Percentiles rank a stretch among this genome's conserved stretches.
Evolutionary conservation across 2,329 filamentous ascomycete genomes (phyloP).

Genomic region (Samsoniella hepiali): DNA sequence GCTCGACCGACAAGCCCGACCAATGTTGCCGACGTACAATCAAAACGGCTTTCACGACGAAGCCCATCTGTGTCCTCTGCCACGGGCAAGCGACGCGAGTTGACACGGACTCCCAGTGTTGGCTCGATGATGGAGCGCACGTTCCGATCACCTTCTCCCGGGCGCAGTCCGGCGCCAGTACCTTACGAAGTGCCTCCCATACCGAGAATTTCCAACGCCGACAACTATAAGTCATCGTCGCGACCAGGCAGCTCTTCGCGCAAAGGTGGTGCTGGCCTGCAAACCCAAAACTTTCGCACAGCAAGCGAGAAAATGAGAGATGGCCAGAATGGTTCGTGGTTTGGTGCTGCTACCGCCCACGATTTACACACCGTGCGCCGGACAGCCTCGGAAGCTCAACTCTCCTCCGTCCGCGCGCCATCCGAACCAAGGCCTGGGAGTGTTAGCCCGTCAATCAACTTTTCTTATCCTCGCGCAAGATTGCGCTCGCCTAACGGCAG

Average conservation of each 20-base stretch:
- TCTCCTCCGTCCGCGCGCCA: conserved; percentile 26
- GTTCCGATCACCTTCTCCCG: conserved; percentile 72
- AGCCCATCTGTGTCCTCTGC: conserved; percentile 69
- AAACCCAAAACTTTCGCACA: conserved; percentile 48
- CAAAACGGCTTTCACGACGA: conserved; percentile 77
- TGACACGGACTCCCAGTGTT: conserved; percentile 66
- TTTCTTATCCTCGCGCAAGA: conserved; percentile 53
- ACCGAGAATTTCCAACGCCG: conserved; percentile 63
- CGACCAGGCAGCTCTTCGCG: conserved; percentile 22
- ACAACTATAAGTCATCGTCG: conserved; percentile 27
- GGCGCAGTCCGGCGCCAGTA: conserved; percentile 41
- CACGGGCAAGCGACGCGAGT: conserved; percentile 45
- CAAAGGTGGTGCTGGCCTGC: conserved; percentile 40
- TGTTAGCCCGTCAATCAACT: conserved; percentile 55
- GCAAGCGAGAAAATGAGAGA: conserved; percentile 51
- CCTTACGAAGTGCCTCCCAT: conserved; percentile 64
- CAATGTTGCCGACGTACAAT: conserved; percentile 77
- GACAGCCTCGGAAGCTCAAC: conserved; percentile 41
- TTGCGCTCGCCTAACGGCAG: conserved; percentile 35
- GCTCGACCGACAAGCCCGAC: conserved; percentile 75
- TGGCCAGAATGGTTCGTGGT: conserved; percentile 46
- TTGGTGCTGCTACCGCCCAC: conserved; percentile 42
- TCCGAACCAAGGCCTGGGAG: conserved; percentile 40
- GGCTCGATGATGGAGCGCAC: conserved; percentile 86
- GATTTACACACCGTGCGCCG: conserved; percentile 44